Evolutionary conservation across 371 early-diverging fungal species (phyloP).

Genomic region (Mortierella sp.): DNA sequence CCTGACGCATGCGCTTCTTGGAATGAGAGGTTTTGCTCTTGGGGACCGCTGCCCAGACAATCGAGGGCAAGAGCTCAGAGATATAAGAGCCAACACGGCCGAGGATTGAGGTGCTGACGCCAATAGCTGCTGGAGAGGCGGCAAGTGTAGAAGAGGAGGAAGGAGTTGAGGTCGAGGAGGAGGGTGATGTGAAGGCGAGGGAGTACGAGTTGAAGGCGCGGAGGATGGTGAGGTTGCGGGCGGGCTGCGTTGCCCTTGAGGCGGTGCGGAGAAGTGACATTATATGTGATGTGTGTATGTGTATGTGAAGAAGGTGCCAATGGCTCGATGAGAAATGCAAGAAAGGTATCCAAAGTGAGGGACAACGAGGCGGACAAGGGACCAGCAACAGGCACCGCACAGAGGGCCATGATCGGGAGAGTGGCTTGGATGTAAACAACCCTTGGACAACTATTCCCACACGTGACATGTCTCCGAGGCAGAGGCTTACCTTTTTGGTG

Average conservation of each 20-base stretch:
- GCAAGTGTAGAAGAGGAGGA: conserved; percentile 15
- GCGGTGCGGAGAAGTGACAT: conserved; percentile 36
- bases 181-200: conserved; percentile 18
- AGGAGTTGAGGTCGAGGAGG: conserved; percentile 7
- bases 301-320: background rate
- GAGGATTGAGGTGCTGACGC: conserved; percentile 43
- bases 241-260: conserved; percentile 39
- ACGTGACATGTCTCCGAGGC: background rate
- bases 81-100: conserved; percentile 56
- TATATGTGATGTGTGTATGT: conserved; percentile 3
- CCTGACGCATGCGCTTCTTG: conserved; percentile 88
- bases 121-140: conserved; percentile 8
- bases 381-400: background rate
- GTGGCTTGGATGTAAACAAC: conserved; percentile 16
- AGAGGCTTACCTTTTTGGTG: background rate
- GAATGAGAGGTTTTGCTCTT: conserved; percentile 91
- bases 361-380: background rate
- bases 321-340: conserved; percentile 7
- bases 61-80: conserved; percentile 58
- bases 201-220: conserved; percentile 49
- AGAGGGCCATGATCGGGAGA: background rate
- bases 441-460: background rate
- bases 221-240: conserved; percentile 24
- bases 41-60: conserved; percentile 85
- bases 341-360: conserved; percentile 5